Evolutionary conservation across 2,329 filamentous ascomycete species (phyloP), one percentile per base, ranked within the genome.

Genomic region (Fusarium napiforme): DNA sequence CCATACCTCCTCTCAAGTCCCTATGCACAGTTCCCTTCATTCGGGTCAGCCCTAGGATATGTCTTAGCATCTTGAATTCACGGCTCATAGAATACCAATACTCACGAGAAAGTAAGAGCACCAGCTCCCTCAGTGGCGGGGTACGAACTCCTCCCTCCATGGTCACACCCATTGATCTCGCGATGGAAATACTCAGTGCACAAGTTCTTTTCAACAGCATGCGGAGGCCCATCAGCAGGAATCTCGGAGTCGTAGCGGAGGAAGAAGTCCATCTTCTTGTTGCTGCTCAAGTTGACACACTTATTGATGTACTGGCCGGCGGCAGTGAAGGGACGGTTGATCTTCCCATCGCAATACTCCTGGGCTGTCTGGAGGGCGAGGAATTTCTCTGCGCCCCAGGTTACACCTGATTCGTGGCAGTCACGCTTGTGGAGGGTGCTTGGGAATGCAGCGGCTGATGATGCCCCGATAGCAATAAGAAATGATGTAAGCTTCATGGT

Each of bases 1-100:
- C 42, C 15, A 18, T 11, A 8, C 0, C 10, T 9, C 3, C 10
- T 26, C 42, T 26, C 18, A 30, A n/a, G 16, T 4, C 2, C 4
- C 19, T 30, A 49, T 2, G 28, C 46, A 12, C 28, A 49, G 28
- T 49, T 49, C 7, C 46, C 46, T 4, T 30, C 46, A 2, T 49
- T 49, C 3, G 28, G 46, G 3, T 49, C 46, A 9, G 46, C 46
- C 46, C 46, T 49, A 49, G 9, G 5, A 30, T 18, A 30, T 18
- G 1, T 30, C n/a, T n/a, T n/a, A n/a, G n/a, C n/a, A n/a, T n/a
- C n/a, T n/a, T n/a, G n/a, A n/a, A n/a, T n/a, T n/a, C n/a, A n/a
- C n/a, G n/a, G n/a, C n/a, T n/a, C n/a, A n/a, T n/a, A n/a, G n/a
- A n/a, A n/a, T n/a, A n/a, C 0, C 4, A n/a, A 16, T 4, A 47